Evolutionary conservation across 495 filamentous ascomycete genomes (phyloP).

Genomic region (Chaetomium tenue): DNA sequence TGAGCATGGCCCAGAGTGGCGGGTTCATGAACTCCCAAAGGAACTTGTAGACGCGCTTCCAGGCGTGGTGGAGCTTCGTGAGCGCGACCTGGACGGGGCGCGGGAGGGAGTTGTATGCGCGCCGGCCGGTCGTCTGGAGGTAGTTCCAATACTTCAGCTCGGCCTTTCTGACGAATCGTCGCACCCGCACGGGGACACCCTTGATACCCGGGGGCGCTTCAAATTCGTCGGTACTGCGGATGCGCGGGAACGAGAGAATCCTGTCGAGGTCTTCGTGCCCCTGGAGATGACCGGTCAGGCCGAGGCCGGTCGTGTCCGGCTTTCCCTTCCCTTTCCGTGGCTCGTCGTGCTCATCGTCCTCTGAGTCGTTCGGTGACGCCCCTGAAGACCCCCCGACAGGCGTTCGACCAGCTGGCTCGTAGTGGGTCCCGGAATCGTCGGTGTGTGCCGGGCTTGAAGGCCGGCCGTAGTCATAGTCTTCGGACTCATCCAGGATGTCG

Average conservation of each 20-base stretch:
- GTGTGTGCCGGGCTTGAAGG: slow-evolving; percentile 31
- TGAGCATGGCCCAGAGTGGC: slow-evolving; percentile 94
- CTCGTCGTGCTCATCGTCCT: slow-evolving; percentile 34
- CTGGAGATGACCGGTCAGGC: slow-evolving; percentile 17
- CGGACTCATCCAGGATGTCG: slow-evolving; percentile 36
- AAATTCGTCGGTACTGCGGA: slow-evolving; percentile 37
- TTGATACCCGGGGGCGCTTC: slow-evolving; percentile 36
- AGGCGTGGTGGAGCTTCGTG: slow-evolving; percentile 39
- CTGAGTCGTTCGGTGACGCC: slow-evolving; percentile 44
- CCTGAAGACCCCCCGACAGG: slow-evolving; percentile 43
- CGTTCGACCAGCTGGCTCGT: slow-evolving; percentile 50
- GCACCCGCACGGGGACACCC: slow-evolving; percentile 34
- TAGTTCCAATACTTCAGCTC: slow-evolving; percentile 36
- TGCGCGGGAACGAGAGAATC: slow-evolving; percentile 48
- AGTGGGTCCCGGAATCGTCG: slow-evolving; percentile 41
- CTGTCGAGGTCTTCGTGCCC: slow-evolving; percentile 31
- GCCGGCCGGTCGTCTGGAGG: slow-evolving; percentile 36
- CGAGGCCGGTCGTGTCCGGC: slow-evolving; percentile 13
- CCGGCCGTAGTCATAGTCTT: slow-evolving; percentile 15
- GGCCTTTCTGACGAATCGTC: slow-evolving; percentile 20
- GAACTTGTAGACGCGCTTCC: slow-evolving; percentile 59
- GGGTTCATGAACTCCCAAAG: slow-evolving; percentile 96
- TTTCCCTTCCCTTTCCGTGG: slow-evolving; percentile 29
- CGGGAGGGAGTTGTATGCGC: slow-evolving; percentile 52
- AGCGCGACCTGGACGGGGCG: slow-evolving; percentile 55